Evolutionary conservation across 2,329 filamentous ascomycete genomes (phyloP).

Genomic region (Arthrocladium fulminans): DNA sequence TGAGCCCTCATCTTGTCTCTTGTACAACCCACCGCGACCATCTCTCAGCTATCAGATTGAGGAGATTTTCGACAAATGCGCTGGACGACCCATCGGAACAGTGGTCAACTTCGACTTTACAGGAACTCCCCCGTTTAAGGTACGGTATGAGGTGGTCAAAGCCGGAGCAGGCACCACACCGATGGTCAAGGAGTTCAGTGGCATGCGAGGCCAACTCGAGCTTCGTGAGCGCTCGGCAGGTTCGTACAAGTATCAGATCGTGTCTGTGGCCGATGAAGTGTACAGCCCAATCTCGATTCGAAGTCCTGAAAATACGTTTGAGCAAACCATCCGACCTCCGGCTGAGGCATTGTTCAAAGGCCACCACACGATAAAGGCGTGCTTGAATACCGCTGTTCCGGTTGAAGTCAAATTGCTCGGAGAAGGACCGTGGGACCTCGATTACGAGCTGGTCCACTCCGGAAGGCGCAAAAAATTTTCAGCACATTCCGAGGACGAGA

Average conservation of each 20-base stretch:
- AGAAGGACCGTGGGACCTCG: conserved; percentile 76
- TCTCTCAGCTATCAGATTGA: conserved; percentile 64
- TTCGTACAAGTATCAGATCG: conserved; percentile 78
- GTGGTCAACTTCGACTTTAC: conserved; percentile 81
- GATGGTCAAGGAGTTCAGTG: conserved; percentile 52
- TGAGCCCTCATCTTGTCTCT: conserved; percentile 85
- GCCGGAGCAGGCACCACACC: conserved; percentile 44
- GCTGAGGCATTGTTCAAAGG: conserved; percentile 65
- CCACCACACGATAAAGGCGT: conserved; percentile 53
- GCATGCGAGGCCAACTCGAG: conserved; percentile 73
- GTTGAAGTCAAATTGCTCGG: conserved; percentile 68
- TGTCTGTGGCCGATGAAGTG: conserved; percentile 69
- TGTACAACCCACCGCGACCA: conserved; percentile 86
- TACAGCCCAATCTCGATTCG: conserved; percentile 60
- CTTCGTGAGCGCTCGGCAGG: conserved; percentile 74
- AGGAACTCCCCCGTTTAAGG: conserved; percentile 82
- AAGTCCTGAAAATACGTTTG: conserved; percentile 49
- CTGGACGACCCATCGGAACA: conserved; percentile 84
- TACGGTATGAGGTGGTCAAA: conserved; percentile 65
- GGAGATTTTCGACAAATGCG: conserved; percentile 88
- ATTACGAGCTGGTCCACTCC: conserved; percentile 87
- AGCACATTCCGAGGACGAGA: conserved; percentile 53
- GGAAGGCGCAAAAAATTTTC: conserved; percentile 69
- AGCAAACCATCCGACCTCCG: conserved; percentile 88
- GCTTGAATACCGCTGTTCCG: conserved; percentile 68